Conservation (phyloP, 164 flowering plant species). For the Santalum album region DNA sequence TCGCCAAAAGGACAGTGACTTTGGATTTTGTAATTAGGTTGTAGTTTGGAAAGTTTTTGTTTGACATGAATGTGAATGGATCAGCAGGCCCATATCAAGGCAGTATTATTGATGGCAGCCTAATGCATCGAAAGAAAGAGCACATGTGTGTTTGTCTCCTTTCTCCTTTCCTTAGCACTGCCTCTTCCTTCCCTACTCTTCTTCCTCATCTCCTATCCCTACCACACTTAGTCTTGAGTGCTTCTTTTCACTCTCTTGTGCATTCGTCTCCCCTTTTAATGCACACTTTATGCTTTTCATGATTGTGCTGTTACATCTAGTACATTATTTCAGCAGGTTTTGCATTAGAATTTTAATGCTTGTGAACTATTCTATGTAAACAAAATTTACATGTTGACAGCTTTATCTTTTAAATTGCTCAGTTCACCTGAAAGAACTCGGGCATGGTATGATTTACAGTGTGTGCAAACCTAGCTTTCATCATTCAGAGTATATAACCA, state of each 20-base stretch:
- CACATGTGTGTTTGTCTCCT: slow-evolving; percentile 96
- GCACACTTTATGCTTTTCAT: slow-evolving; percentile 14
- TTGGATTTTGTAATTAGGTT: slow-evolving; percentile 28
- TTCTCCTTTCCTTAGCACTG: slow-evolving; percentile 74
- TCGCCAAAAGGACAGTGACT: slow-evolving; percentile 8
- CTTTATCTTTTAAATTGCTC: no score
- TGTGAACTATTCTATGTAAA: no score
- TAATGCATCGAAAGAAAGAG: slow-evolving; percentile 90
- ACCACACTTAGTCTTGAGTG: background rate
- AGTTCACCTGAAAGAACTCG: no score
- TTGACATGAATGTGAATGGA: slow-evolving; percentile 88
- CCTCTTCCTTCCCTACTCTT: slow-evolving; percentile 61
- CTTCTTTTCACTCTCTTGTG: slow-evolving; percentile 19
- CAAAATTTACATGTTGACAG: no score
- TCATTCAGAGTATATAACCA: no score
- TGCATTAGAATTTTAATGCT: no score
- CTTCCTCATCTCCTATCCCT: slow-evolving; percentile 28
- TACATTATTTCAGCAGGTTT: background rate
- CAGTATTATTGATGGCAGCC: slow-evolving; percentile 84
- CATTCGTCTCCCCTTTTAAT: slow-evolving; percentile 16
- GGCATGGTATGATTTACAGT: no score
- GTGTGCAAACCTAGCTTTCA: no score
- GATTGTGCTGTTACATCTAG: no score
- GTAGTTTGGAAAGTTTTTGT: slow-evolving; percentile 29
- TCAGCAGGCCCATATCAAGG: slow-evolving; percentile 97